Conservation (phyloP, 1,284 basidiomycete genomes). For the Ustilago tritici region DNA sequence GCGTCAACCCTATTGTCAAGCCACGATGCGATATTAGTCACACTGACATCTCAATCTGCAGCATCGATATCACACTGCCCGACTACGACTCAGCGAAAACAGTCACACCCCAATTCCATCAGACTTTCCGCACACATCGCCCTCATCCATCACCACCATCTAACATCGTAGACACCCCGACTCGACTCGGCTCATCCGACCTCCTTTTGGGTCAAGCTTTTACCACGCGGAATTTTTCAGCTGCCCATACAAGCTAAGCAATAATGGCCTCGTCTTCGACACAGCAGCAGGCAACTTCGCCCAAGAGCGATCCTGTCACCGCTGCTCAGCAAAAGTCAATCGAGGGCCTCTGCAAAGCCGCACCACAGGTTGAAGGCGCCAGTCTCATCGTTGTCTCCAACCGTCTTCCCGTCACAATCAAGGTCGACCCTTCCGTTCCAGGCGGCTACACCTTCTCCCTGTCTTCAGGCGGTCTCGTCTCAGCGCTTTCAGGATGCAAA, state of each 20-base stretch:
- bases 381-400: constrained; percentile 95
- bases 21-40: constrained; percentile 23
- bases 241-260: neutral
- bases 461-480: constrained; percentile 68
- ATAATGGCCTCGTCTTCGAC: constrained; percentile 31
- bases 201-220: too few relatives aligned
- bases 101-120: neutral
- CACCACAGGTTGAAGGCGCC: constrained; percentile 40
- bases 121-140: neutral
- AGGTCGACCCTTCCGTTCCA: constrained; percentile 59
- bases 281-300: constrained; percentile 10
- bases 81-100: neutral
- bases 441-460: constrained; percentile 67
- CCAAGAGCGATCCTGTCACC: constrained; percentile 24
- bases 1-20: constrained; percentile 1
- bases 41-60: constrained; percentile 15
- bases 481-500: constrained; percentile 66
- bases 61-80: neutral
- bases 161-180: neutral
- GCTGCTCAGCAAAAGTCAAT: constrained; percentile 43
- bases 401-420: constrained; percentile 78
- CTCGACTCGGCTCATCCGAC: too few relatives aligned
- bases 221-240: neutral
- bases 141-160: too few relatives aligned
- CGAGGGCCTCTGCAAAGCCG: constrained; percentile 33